A percentile compares a stretch with the other conserved stretches of the same genome.
phyloP scores from a whole-genome alignment of 1,139 yeast genomes.

The Nadsonia commutata region DNA sequence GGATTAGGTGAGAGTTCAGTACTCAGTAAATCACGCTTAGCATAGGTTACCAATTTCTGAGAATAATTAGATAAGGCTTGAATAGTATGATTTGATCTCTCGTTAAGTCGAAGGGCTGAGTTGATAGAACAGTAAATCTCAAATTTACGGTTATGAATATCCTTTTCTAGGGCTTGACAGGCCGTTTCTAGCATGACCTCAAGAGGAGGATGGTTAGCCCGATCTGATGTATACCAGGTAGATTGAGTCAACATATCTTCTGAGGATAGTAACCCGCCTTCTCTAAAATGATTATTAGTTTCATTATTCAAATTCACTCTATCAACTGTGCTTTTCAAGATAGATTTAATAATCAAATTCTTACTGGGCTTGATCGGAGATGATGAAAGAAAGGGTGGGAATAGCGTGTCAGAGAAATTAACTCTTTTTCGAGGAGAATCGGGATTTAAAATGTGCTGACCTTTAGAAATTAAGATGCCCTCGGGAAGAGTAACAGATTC shows the following conservation, averaged over 20 bases:
- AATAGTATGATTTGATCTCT: conserved; percentile 9
- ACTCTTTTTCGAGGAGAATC: not conserved
- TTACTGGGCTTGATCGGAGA: not conserved
- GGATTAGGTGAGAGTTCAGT: conserved; percentile 10
- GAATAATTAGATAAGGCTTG: conserved; percentile 10
- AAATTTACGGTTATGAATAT: conserved; percentile 9
- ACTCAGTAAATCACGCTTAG: conserved; percentile 12
- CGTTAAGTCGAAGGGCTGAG: conserved; percentile 10
- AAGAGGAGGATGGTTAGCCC: conserved; percentile 1
- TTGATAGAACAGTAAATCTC: conserved; percentile 14
- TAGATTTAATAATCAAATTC: not conserved
- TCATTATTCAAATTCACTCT: too few species aligned
- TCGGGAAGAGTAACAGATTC: not conserved
- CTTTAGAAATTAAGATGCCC: not conserved
- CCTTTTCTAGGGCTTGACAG: conserved; percentile 8
- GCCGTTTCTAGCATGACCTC: conserved; percentile 13
- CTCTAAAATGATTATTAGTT: too few species aligned
- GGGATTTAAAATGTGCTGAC: not conserved
- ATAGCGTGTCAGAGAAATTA: not conserved
- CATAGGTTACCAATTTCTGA: conserved; percentile 9
- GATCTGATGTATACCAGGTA: not conserved
- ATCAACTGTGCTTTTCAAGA: not conserved
- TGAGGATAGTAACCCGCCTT: not conserved
- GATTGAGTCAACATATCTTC: not conserved
- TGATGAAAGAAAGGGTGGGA: not conserved